A percentile compares a stretch with the other conserved stretches of the same genome.
phyloP scores from a whole-genome alignment of 192 early-diverging fungal genomes.

The Rhizophagus clarus region DNA sequence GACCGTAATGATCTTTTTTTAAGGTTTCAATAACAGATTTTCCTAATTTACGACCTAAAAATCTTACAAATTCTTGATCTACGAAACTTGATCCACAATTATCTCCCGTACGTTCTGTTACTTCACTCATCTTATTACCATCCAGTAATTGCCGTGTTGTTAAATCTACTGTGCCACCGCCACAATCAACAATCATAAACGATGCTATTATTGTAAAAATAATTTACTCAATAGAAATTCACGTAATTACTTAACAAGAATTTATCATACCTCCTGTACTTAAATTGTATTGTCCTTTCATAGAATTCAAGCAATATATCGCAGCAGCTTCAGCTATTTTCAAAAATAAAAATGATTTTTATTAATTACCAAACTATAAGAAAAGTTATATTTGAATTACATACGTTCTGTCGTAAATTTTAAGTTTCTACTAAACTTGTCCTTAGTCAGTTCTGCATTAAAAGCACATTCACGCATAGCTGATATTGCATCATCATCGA shows the following conservation, averaged over 20 bases:
- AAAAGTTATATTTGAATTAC: too few relatives aligned
- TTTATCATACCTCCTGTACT: conserved; percentile 1
- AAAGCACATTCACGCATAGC: not conserved
- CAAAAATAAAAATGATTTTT: not conserved
- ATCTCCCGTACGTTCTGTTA: not conserved
- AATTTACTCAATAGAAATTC: not conserved
- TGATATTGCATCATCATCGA: not conserved
- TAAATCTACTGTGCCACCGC: conserved; percentile 60
- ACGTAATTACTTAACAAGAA: not conserved
- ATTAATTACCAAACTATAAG: too few relatives aligned
- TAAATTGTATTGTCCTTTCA: conserved; percentile 2
- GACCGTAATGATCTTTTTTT: conserved; percentile 2
- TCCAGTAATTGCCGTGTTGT: conserved; percentile 31
- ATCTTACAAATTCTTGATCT: conserved; percentile 21
- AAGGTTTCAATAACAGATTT: not conserved
- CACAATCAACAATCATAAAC: conserved; percentile 62
- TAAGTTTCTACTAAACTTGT: not conserved
- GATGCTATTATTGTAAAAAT: conserved; percentile 29
- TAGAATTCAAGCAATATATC: not conserved
- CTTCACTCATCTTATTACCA: not conserved
- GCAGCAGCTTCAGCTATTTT: conserved; percentile 20
- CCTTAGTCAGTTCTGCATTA: not conserved
- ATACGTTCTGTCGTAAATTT: too few relatives aligned
- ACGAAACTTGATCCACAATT: conserved; percentile 4
- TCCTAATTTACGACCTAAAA: not conserved